Evolutionary conservation across 73 alveolate species (phyloP), one percentile per base, ranked within the genome.

Genomic region (Blepharisma japonicum): DNA sequence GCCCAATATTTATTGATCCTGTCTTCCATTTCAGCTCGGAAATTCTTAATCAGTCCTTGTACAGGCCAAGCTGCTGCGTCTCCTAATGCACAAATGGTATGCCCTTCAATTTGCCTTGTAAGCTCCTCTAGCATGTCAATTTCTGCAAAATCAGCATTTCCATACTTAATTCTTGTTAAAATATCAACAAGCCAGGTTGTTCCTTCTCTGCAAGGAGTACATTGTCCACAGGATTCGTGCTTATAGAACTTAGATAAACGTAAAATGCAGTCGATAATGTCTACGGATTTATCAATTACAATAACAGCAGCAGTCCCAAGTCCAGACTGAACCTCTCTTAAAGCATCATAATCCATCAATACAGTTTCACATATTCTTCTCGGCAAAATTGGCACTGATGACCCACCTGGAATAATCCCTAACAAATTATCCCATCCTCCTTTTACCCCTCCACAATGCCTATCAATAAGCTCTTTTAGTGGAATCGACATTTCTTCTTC

Each of bases 51-150:
- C 32, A 92, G 71, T 25, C 98, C 98, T 84, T 92, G 88, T 8
- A 92, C 95, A 11, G 98, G 98, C 98, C 98, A 92, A 11, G 98
- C 98, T 49, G 98, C 98, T 18, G 98, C 98, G 80, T 92, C 98
- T 27, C 98, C 98, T 38, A 92, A 77, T 14, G 98, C 98, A 56
- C 98, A 92, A 77, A 92, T 92, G n/a, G 98, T 92, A 71, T 92
- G 98, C 55, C 94, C 94, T 90, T 92, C 98, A 71, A 92, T 92
- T 90, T 92, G 88, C 61, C 71, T 86, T 20, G 98, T 90, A 7
- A 92, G 84, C 79, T 92, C 92, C 66, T 90, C 90, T 49, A 92
- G 90, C 94, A 86, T 83, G 71, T 92, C 98, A 45, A 92, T 92
- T 79, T 92, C 98, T 45, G 96, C 98, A 51, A 85, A 90, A 71